Evolutionary conservation across 352 stramenopile genomes (phyloP).

Genomic region (Phytophthora boehmeriae): DNA sequence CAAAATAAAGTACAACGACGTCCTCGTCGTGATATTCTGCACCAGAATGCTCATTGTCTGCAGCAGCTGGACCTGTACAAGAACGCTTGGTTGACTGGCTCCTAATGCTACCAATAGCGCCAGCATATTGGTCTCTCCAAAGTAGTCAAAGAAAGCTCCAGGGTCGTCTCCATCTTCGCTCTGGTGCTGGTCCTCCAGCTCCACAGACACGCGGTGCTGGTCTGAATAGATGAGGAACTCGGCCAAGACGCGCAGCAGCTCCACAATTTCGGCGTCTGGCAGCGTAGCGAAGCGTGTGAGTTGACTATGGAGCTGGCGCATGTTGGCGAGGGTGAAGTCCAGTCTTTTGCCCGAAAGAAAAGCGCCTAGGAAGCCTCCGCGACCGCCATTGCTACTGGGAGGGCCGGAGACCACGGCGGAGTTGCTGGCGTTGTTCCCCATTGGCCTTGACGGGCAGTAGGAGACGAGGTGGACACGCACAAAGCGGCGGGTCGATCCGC

Average conservation of each 20-base stretch:
- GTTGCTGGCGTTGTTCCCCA: conserved; percentile 41
- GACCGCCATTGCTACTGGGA: conserved; percentile 27
- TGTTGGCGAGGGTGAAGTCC: conserved; percentile 73
- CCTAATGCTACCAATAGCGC: conserved; percentile 89
- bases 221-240: conserved; percentile 92
- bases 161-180: conserved; percentile 25
- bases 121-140: conserved; percentile 97
- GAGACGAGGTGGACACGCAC: neutral
- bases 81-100: conserved; percentile 46
- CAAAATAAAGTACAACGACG: conserved; percentile 94
- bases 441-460: neutral
- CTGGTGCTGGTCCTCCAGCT: conserved; percentile 14
- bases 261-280: conserved; percentile 76
- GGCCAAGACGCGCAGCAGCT: conserved; percentile 78
- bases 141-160: conserved; percentile 94
- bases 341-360: conserved; percentile 36
- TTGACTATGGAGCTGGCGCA: conserved; percentile 79
- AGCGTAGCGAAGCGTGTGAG: conserved; percentile 61
- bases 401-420: conserved; percentile 11
- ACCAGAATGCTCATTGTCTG: conserved; percentile 93
- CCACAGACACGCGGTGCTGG: conserved; percentile 58
- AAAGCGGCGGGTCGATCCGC: neutral
- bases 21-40: conserved; percentile 89
- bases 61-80: conserved; percentile 93
- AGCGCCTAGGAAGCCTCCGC: conserved; percentile 33